Evolutionary conservation across 2,329 filamentous ascomycete genomes (phyloP).

Genomic region (Nectriaceae sp.): DNA sequence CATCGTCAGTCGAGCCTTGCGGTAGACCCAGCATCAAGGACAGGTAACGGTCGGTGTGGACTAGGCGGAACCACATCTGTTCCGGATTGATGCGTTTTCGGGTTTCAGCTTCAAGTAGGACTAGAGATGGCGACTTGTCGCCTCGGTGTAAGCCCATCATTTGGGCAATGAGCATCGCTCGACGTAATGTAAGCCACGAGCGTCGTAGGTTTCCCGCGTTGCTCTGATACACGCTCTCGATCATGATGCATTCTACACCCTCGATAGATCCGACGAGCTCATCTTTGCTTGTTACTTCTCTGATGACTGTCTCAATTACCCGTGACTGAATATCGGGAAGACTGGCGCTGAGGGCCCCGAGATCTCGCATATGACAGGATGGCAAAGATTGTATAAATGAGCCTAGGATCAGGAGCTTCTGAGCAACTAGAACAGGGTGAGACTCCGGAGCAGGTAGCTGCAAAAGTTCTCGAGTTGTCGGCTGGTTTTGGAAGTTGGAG

Average conservation of each 20-base stretch:
- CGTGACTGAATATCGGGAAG: slow-evolving; percentile 23
- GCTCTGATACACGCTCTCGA: slow-evolving; percentile 45
- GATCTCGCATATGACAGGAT: background rate
- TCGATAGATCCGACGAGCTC: slow-evolving; percentile 44
- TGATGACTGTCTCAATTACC: slow-evolving; percentile 31
- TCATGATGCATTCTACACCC: slow-evolving; percentile 47
- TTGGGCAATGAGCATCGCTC: slow-evolving; percentile 45
- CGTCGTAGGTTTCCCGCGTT: slow-evolving; percentile 47
- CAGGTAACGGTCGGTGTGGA: slow-evolving; percentile 48
- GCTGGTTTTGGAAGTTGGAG: slow-evolving; percentile 3
- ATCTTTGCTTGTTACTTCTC: slow-evolving; percentile 44
- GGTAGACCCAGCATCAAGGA: slow-evolving; percentile 49
- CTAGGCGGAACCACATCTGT: slow-evolving; percentile 48
- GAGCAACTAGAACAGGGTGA: slow-evolving; percentile 46
- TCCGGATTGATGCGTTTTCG: slow-evolving; percentile 32
- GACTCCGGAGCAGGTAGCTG: slow-evolving; percentile 16
- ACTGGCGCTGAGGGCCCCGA: slow-evolving; percentile 17
- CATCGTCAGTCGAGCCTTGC: slow-evolving; percentile 41
- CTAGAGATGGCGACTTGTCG: background rate
- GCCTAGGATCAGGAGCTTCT: slow-evolving; percentile 41
- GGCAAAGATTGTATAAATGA: slow-evolving; percentile 37
- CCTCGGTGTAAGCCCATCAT: slow-evolving; percentile 33
- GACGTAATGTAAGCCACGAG: slow-evolving; percentile 44
- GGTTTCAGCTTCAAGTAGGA: slow-evolving; percentile 11
- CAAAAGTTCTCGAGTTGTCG: slow-evolving; percentile 34